These are phyloP conservation scores for Lepraria neglecta DNA, from an alignment of 495 filamentous ascomycete genomes.

Conservation along the genomic window DNA sequence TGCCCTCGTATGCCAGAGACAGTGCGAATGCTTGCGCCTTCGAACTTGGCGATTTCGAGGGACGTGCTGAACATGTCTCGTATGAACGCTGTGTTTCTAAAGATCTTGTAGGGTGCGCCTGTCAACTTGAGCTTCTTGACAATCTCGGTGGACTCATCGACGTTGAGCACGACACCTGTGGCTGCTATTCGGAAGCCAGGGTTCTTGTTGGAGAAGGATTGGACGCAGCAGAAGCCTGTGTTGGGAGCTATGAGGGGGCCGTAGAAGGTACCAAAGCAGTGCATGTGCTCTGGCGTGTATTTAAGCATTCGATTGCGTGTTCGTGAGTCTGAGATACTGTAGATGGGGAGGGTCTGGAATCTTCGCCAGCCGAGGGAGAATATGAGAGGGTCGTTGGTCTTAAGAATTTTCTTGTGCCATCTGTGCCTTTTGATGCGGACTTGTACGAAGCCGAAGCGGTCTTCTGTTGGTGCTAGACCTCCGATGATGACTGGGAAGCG, in stretches of 20 bases:
- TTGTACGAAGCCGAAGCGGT: slow-evolving; percentile 91
- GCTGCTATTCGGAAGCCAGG: slow-evolving; percentile 92
- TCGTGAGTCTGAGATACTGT: slow-evolving; percentile 88
- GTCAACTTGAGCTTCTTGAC: slow-evolving; percentile 98
- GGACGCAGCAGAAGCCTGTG: slow-evolving; percentile 89
- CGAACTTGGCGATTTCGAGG: slow-evolving; percentile 95
- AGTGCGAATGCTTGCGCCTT: slow-evolving; percentile 89
- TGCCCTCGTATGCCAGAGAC: slow-evolving; percentile 93
- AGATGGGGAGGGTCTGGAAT: slow-evolving; percentile 87
- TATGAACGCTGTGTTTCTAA: slow-evolving; percentile 98
- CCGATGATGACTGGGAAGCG: slow-evolving; percentile 82
- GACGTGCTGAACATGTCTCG: slow-evolving; percentile 94
- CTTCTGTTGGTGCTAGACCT: slow-evolving; percentile 83
- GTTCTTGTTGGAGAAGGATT: slow-evolving; percentile 79
- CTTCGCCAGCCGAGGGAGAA: slow-evolving; percentile 97
- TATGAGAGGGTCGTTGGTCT: slow-evolving; percentile 93
- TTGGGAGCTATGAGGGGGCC: slow-evolving; percentile 92
- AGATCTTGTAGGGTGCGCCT: slow-evolving; percentile 90
- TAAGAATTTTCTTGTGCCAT: slow-evolving; percentile 99
- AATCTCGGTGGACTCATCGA: slow-evolving; percentile 90
- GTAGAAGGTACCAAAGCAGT: slow-evolving; percentile 92
- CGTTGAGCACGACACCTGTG: slow-evolving; percentile 84
- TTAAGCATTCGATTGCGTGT: slow-evolving; percentile 96
- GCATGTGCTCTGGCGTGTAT: slow-evolving; percentile 96
- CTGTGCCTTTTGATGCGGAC: slow-evolving; percentile 92